A percentile compares a stretch with the other conserved stretches of the same genome.
Conservation (phyloP, 2,329 filamentous ascomycete genomes). For the Diaporthe vexans region DNA sequence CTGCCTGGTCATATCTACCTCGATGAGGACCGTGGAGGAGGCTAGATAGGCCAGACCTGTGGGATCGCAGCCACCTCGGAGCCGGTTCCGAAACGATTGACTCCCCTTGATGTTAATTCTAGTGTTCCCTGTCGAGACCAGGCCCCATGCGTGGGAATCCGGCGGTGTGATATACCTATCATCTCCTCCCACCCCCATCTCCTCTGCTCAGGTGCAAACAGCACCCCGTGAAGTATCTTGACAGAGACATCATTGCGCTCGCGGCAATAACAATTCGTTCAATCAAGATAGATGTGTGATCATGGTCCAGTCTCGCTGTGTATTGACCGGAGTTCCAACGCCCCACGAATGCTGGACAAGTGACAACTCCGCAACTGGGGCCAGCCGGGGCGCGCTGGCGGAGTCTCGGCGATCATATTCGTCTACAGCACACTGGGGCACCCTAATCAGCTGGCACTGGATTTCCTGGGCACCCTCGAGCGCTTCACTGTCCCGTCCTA, state of each 20-base stretch:
- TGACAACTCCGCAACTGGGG: background rate
- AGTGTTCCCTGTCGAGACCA: background rate
- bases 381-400: background rate
- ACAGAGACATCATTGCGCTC: background rate
- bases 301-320: background rate
- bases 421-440: background rate
- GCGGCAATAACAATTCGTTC: background rate
- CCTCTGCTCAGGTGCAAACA: background rate
- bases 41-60: background rate
- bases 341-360: background rate
- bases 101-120: background rate
- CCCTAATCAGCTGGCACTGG: background rate
- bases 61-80: background rate
- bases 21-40: background rate
- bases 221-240: background rate
- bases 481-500: background rate
- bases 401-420: background rate
- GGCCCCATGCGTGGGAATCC: background rate
- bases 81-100: background rate
- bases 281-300: background rate
- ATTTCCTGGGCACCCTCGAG: background rate
- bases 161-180: conserved; percentile 21
- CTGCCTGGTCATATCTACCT: background rate
- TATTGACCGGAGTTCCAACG: background rate
- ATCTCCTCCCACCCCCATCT: background rate